Percentiles rank a stretch among this genome's conserved stretches.
Conservation (phyloP, 768 basidiomycete genomes). For the Suillus bovinus region DNA sequence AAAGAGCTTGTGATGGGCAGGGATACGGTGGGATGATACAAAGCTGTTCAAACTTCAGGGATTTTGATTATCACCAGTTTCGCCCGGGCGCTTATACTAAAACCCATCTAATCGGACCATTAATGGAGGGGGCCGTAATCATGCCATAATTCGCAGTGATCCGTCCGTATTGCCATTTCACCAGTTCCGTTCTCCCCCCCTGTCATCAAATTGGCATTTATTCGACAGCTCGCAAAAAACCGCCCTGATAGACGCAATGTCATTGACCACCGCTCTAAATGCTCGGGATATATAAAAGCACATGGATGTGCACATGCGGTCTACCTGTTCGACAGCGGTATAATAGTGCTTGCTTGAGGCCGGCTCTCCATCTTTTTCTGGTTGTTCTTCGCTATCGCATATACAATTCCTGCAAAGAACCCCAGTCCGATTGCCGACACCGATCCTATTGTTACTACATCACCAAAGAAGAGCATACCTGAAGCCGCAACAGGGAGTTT, state of each 20-base stretch:
- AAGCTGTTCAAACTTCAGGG: neutral
- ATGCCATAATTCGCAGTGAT: slow-evolving; percentile 11
- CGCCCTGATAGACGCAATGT: neutral
- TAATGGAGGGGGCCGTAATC: neutral
- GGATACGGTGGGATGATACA: slow-evolving; percentile 1
- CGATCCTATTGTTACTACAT: slow-evolving; percentile 83
- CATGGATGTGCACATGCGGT: slow-evolving; percentile 2
- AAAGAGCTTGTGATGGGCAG: slow-evolving; percentile 6
- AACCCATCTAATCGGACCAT: slow-evolving; percentile 1
- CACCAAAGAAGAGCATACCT: slow-evolving; percentile 98
- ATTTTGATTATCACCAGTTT: slow-evolving; percentile 12
- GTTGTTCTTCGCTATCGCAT: slow-evolving; percentile 93
- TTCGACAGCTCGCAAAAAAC: neutral
- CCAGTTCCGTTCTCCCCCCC: too few relatives aligned
- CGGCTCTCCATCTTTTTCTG: slow-evolving; percentile 77
- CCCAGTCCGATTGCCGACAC: slow-evolving; percentile 86
- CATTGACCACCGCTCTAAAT: neutral
- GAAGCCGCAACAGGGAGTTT: slow-evolving; percentile 98
- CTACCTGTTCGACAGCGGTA: slow-evolving; percentile 61
- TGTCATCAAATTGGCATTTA: slow-evolving; percentile 5
- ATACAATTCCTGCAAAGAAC: slow-evolving; percentile 89
- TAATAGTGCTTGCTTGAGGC: slow-evolving; percentile 49
- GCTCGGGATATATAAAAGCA: slow-evolving; percentile 6
- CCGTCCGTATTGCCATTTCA: neutral
- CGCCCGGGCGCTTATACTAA: neutral